A percentile compares a stretch with the other conserved stretches of the same genome.
Evolutionary conservation across 305 asterid species (phyloP).

Genomic region (Rubia occidens): DNA sequence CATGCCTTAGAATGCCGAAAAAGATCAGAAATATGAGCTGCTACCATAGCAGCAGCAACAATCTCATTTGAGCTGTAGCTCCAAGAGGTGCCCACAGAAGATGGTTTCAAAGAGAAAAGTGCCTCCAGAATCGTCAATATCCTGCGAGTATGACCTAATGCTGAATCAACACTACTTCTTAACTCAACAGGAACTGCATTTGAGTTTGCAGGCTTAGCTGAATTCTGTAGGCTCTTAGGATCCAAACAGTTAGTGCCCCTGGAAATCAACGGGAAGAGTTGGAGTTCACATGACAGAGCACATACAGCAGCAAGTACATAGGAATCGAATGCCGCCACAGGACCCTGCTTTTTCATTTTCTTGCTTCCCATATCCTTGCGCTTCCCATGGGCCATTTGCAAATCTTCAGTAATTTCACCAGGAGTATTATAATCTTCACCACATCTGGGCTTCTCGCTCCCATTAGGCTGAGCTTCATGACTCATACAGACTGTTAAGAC

Average conservation of each 20-base stretch:
- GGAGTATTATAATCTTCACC: slow-evolving; percentile 38
- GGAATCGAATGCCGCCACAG: slow-evolving; percentile 94
- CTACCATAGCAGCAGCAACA: slow-evolving; percentile 99
- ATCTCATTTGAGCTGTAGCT: slow-evolving; percentile 90
- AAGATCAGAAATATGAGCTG: slow-evolving; percentile 93
- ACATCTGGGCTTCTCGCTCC: slow-evolving; percentile 67
- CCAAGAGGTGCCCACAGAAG: slow-evolving; percentile 86
- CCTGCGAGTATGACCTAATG: slow-evolving; percentile 75
- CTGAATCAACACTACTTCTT: slow-evolving; percentile 63
- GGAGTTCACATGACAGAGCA: slow-evolving; percentile 95
- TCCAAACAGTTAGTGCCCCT: slow-evolving; percentile 42
- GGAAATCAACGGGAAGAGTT: slow-evolving; percentile 68
- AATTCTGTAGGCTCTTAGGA: slow-evolving; percentile 23
- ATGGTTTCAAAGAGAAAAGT: slow-evolving; percentile 88
- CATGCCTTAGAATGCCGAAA: slow-evolving; percentile 90
- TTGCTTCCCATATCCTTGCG: slow-evolving; percentile 36
- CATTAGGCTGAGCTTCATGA: slow-evolving; percentile 78
- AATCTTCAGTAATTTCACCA: slow-evolving; percentile 37
- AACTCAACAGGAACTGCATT: slow-evolving; percentile 43
- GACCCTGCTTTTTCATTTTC: slow-evolving; percentile 70
- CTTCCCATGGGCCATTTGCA: slow-evolving; percentile 29
- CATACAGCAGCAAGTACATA: slow-evolving; percentile 96
- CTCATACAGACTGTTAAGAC: slow-evolving; percentile 89
- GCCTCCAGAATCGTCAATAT: slow-evolving; percentile 86
- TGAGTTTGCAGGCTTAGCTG: slow-evolving; percentile 39